A percentile compares a stretch with the other conserved stretches of the same genome.
Conservation (phyloP, 1,284 basidiomycete genomes). For the Puccinia coronata region DNA sequence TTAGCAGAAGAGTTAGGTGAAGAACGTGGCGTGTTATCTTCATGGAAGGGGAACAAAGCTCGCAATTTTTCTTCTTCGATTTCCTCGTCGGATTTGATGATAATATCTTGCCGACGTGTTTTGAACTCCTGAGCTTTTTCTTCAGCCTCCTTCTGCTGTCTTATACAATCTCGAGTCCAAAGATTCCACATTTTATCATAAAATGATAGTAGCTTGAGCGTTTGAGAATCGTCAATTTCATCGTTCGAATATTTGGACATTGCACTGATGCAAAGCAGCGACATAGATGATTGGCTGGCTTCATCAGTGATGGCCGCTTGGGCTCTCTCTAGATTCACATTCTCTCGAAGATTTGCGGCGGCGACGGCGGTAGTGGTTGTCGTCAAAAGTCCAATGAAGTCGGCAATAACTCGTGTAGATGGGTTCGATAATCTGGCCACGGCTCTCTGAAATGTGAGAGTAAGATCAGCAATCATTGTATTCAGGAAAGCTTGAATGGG, state of each 20-base stretch:
- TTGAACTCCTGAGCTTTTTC: conserved; percentile 79
- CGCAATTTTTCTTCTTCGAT: conserved; percentile 56
- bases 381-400: no score
- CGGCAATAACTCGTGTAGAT: no score
- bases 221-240: conserved; percentile 61
- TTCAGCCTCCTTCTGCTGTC: conserved; percentile 68
- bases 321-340: background rate
- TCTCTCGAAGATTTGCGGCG: no score
- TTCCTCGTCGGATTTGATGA: conserved; percentile 69
- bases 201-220: conserved; percentile 46
- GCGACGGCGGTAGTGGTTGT: no score
- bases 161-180: conserved; percentile 78
- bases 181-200: conserved; percentile 76
- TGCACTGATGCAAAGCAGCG: conserved; percentile 66
- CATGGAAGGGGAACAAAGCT: conserved; percentile 55
- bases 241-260: conserved; percentile 59
- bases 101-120: conserved; percentile 66
- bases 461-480: no score
- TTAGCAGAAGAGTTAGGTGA: background rate
- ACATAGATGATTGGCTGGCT: conserved; percentile 51
- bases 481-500: no score
- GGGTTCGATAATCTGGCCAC: no score
- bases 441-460: no score
- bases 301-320: conserved; percentile 11
- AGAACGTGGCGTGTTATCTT: conserved; percentile 59